A percentile compares a stretch with the other conserved stretches of the same genome.
These are phyloP conservation scores for Moesziomyces antarcticus DNA, from an alignment of 1,284 basidiomycete species.

Conservation along the genomic window DNA sequence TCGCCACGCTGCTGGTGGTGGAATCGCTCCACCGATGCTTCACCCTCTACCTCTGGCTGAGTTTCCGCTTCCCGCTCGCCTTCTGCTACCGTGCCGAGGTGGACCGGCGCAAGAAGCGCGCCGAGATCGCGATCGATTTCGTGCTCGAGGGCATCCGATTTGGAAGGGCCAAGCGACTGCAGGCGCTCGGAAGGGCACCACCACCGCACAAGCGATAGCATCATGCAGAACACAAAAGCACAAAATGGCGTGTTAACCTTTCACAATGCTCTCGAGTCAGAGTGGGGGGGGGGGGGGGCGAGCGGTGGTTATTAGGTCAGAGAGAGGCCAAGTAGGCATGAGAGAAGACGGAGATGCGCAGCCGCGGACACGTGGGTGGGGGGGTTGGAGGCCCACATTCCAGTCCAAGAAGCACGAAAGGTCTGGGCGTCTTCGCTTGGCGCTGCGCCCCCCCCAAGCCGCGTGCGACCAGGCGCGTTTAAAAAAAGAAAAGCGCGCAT, in stretches of 20 bases:
- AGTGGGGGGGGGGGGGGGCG: neutral
- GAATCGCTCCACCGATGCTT: constrained; percentile 86
- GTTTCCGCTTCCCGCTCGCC: constrained; percentile 78
- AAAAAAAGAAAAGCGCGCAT: neutral
- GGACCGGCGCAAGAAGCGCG: constrained; percentile 73
- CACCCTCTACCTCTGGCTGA: constrained; percentile 87
- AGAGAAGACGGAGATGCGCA: too few relatives aligned
- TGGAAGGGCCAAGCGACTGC: constrained; percentile 53
- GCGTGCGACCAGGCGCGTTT: neutral
- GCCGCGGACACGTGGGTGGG: neutral
- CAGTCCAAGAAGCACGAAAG: constrained; percentile 10
- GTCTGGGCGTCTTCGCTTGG: neutral
- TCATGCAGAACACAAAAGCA: neutral
- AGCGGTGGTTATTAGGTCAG: too few relatives aligned
- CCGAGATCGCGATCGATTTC: constrained; percentile 77
- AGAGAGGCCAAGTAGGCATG: too few relatives aligned
- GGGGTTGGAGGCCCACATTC: constrained; percentile 3
- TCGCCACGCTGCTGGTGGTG: constrained; percentile 71
- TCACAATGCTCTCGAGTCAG: neutral
- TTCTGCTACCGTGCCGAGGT: constrained; percentile 76
- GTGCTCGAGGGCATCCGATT: constrained; percentile 65
- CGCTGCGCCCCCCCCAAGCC: too few relatives aligned
- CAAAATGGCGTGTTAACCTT: neutral
- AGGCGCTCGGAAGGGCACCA: constrained; percentile 34
- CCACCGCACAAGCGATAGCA: neutral